phyloP scores from a whole-genome alignment of 2,329 filamentous ascomycete genomes.

The Sclerotinia minor region DNA sequence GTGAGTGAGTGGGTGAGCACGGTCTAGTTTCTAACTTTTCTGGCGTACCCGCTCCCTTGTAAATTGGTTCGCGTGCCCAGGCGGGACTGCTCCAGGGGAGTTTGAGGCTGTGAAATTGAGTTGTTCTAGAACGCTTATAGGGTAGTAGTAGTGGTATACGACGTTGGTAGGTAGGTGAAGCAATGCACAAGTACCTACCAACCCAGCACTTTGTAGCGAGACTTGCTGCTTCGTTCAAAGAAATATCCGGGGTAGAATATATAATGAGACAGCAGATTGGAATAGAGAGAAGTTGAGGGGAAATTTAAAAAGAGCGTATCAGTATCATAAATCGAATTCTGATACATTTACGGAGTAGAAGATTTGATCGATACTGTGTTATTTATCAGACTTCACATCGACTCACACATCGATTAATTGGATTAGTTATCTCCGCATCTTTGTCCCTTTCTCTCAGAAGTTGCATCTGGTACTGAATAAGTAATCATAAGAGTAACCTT shows the following conservation, averaged over 20 bases:
- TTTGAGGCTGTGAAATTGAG: background rate
- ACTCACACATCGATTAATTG: background rate
- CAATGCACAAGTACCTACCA: background rate
- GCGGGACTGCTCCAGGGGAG: background rate
- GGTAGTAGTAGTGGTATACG: too few relatives aligned
- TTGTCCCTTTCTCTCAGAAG: background rate
- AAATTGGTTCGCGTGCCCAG: background rate
- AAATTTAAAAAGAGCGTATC: background rate
- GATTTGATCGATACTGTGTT: background rate
- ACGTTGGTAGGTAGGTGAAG: background rate
- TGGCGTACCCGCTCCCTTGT: background rate
- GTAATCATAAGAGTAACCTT: too few relatives aligned
- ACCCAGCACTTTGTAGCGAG: too few relatives aligned
- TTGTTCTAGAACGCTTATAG: background rate
- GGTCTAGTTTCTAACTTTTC: background rate
- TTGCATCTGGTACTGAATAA: background rate
- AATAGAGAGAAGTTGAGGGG: background rate
- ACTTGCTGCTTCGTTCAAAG: background rate
- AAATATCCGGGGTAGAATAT: background rate
- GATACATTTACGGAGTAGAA: background rate
- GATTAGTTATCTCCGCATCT: background rate
- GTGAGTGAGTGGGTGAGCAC: slow-evolving; percentile 14
- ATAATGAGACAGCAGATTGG: too few relatives aligned
- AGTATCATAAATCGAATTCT: background rate
- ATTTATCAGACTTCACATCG: background rate